A percentile compares a stretch with the other conserved stretches of the same genome.
These are phyloP conservation scores for Kappamyces sp. DNA, from an alignment of 192 early-diverging fungal species.

Conservation along the genomic window DNA sequence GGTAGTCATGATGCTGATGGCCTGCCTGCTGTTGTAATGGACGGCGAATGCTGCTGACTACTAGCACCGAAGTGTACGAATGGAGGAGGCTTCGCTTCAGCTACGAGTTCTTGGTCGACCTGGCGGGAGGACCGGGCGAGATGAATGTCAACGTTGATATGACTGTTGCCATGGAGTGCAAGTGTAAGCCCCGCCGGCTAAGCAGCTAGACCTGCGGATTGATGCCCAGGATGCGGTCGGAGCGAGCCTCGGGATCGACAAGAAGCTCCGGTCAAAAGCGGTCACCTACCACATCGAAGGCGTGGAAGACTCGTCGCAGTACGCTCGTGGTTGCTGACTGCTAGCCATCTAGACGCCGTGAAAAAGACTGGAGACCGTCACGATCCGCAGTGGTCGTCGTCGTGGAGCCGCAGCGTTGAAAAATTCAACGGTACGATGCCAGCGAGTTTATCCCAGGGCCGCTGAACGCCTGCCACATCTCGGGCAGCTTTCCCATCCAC, in stretches of 20 bases:
- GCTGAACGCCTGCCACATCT: constrained; percentile 65
- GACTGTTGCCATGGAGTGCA: constrained; percentile 82
- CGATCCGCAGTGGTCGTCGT: neutral
- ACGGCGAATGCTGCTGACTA: neutral
- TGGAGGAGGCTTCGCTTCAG: constrained; percentile 58
- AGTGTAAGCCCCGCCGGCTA: constrained; percentile 17
- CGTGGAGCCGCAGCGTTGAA: neutral
- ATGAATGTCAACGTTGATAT: constrained; percentile 84
- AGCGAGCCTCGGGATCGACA: constrained; percentile 48
- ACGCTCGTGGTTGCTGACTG: neutral
- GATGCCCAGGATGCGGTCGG: constrained; percentile 68
- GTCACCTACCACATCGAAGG: neutral
- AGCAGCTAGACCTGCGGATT: constrained; percentile 45
- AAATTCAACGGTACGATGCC: constrained; percentile 7
- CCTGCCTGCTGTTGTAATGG: neutral
- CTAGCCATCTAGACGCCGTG: constrained; percentile 16
- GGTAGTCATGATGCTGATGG: constrained; percentile 2
- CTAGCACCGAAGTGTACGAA: constrained; percentile 55
- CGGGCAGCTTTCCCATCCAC: constrained; percentile 67
- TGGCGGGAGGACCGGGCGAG: constrained; percentile 39
- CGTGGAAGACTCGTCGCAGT: neutral
- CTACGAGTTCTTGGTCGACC: constrained; percentile 80
- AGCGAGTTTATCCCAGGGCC: constrained; percentile 22
- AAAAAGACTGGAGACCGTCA: constrained; percentile 19
- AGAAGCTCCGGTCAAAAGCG: constrained; percentile 43